Conservation (phyloP, 2,329 filamentous ascomycete species). For the Lachnellula occidentalis region DNA sequence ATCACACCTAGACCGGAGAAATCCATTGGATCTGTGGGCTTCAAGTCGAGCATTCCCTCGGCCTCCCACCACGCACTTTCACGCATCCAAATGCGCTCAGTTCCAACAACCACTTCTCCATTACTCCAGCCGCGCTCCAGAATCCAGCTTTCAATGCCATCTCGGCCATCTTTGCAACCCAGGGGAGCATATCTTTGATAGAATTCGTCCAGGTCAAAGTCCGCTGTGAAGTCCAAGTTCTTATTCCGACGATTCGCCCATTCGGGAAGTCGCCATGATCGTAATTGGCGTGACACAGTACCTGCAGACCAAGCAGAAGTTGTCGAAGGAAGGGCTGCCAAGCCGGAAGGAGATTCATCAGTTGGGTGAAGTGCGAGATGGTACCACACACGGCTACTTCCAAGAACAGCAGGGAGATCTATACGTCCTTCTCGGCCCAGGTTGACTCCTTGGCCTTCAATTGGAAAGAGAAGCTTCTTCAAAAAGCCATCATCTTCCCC, state of each 20-base stretch:
- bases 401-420: conserved; percentile 67
- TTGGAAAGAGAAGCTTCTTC: conserved; percentile 73
- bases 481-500: conserved; percentile 79
- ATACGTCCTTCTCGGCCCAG: conserved; percentile 74
- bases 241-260: conserved; percentile 94
- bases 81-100: conserved; percentile 91
- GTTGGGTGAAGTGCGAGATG: conserved; percentile 89
- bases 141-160: conserved; percentile 91
- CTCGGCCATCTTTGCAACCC: conserved; percentile 82
- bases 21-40: conserved; percentile 37
- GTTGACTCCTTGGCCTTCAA: conserved; percentile 70
- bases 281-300: conserved; percentile 84
- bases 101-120: conserved; percentile 86
- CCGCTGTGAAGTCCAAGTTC: conserved; percentile 89
- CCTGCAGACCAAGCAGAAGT: conserved; percentile 92
- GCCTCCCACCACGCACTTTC: conserved; percentile 97
- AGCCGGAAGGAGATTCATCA: conserved; percentile 70
- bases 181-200: conserved; percentile 73
- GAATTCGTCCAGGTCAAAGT: conserved; percentile 94
- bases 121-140: conserved; percentile 97
- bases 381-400: conserved; percentile 89
- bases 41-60: conserved; percentile 90
- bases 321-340: conserved; percentile 66
- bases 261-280: conserved; percentile 88
- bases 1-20: conserved; percentile 43